Evolutionary conservation across 2,329 filamentous ascomycete genomes (phyloP).

Genomic region (Fulvia fulva): DNA sequence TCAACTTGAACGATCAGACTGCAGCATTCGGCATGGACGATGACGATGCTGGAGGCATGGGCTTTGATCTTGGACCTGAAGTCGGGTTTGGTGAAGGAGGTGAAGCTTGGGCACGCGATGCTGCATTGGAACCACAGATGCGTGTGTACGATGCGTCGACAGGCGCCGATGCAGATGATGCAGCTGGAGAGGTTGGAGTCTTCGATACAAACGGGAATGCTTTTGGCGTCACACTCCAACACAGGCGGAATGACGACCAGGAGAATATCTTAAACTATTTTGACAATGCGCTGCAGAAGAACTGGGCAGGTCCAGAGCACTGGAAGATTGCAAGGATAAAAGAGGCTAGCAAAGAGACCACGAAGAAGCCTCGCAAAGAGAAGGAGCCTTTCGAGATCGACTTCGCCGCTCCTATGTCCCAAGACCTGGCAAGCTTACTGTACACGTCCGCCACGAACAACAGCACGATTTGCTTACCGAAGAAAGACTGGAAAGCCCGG

Average conservation of each 20-base stretch:
- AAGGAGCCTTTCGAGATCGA: constrained; percentile 96
- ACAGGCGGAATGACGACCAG: constrained; percentile 62
- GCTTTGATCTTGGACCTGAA: constrained; percentile 57
- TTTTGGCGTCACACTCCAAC: constrained; percentile 76
- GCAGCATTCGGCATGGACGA: constrained; percentile 59
- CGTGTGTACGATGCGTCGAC: constrained; percentile 65
- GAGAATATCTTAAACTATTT: constrained; percentile 98
- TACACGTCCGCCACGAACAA: constrained; percentile 79
- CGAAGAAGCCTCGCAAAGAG: constrained; percentile 81
- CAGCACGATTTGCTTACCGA: constrained; percentile 76
- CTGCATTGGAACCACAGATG: constrained; percentile 80
- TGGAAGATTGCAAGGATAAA: constrained; percentile 97
- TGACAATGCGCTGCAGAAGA: constrained; percentile 92
- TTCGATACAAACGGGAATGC: constrained; percentile 62
- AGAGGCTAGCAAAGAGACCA: constrained; percentile 54
- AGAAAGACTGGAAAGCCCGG: constrained; percentile 94
- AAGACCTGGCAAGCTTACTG: constrained; percentile 67
- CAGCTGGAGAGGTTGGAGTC: constrained; percentile 44
- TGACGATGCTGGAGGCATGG: constrained; percentile 65
- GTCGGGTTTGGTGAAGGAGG: constrained; percentile 92
- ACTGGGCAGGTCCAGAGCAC: constrained; percentile 97
- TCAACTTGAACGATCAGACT: constrained; percentile 42
- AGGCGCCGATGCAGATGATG: constrained; percentile 51
- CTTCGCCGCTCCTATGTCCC: constrained; percentile 71
- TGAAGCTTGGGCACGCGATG: constrained; percentile 90